phyloP scores from a whole-genome alignment of 2,329 filamentous ascomycete species.

The Rhexocercosporidium sp. region DNA sequence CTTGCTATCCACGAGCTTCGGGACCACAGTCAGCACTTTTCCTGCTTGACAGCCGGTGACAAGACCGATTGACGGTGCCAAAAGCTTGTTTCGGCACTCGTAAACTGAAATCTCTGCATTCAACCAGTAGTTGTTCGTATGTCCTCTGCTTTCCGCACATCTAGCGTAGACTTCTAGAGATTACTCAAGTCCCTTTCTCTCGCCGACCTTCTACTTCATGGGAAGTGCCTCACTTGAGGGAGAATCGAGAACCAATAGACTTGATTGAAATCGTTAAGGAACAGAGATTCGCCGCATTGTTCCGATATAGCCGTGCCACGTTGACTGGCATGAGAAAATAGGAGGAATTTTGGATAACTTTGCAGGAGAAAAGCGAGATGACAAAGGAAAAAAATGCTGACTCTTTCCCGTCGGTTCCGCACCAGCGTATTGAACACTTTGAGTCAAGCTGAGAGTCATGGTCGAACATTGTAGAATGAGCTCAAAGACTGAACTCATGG shows the following conservation, averaged over 20 bases:
- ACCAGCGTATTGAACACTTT: no score
- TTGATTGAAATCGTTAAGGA: neutral
- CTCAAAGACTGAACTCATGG: no score
- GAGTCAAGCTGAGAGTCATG: no score
- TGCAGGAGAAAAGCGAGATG: neutral
- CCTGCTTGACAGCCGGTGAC: neutral
- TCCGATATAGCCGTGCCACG: neutral
- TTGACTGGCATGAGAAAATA: neutral
- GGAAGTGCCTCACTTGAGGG: neutral
- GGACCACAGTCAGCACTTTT: constrained; percentile 2
- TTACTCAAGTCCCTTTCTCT: neutral
- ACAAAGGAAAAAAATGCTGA: neutral
- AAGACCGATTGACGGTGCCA: neutral
- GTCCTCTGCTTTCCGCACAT: neutral
- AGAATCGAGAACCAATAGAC: neutral
- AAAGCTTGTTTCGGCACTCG: constrained; percentile 1
- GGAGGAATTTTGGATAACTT: neutral
- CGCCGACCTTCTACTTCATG: neutral
- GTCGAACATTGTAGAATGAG: no score
- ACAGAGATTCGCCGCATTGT: neutral
- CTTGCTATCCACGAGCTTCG: neutral
- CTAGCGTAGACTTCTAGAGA: neutral
- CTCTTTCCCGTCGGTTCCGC: no score
- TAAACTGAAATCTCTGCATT: neutral
- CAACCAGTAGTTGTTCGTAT: neutral